Evolutionary conservation across 1,284 basidiomycete genomes (phyloP).

Genomic region (Neonothopanus nambi): DNA sequence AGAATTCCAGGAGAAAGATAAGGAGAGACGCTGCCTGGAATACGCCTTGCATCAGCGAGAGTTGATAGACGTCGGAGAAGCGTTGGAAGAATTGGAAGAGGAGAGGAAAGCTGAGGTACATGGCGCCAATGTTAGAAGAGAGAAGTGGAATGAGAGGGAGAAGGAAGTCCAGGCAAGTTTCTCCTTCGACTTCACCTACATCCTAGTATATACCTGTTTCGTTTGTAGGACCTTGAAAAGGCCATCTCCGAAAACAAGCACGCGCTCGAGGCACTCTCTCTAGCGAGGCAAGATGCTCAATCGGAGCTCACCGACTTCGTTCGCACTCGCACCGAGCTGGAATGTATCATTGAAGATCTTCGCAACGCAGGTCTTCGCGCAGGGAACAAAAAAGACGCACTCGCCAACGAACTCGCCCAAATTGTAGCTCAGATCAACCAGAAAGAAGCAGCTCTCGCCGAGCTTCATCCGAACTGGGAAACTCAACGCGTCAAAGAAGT

Average conservation of each 20-base stretch:
- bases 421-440: constrained; percentile 62
- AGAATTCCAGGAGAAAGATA: constrained; percentile 95
- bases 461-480: constrained; percentile 70
- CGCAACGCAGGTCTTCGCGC: constrained; percentile 60
- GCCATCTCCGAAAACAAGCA: constrained; percentile 75
- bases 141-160: constrained; percentile 83
- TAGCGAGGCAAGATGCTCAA: constrained; percentile 73
- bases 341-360: constrained; percentile 84
- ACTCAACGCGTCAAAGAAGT: constrained; percentile 55
- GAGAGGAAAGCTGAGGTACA: constrained; percentile 85
- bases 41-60: constrained; percentile 94
- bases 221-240: constrained; percentile 67
- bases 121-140: constrained; percentile 76
- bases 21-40: constrained; percentile 92
- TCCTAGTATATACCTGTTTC: neutral
- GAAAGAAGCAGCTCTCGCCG: constrained; percentile 64
- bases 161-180: constrained; percentile 74
- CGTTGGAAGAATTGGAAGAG: constrained; percentile 82
- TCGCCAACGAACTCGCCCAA: constrained; percentile 65
- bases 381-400: constrained; percentile 62
- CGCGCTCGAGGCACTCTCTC: constrained; percentile 63
- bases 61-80: constrained; percentile 83
- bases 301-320: constrained; percentile 80
- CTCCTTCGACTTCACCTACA: neutral
- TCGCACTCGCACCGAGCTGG: constrained; percentile 76